These are phyloP conservation scores for Peterozyma xylosa DNA, from an alignment of 805 yeast species.

Conservation along the genomic window DNA sequence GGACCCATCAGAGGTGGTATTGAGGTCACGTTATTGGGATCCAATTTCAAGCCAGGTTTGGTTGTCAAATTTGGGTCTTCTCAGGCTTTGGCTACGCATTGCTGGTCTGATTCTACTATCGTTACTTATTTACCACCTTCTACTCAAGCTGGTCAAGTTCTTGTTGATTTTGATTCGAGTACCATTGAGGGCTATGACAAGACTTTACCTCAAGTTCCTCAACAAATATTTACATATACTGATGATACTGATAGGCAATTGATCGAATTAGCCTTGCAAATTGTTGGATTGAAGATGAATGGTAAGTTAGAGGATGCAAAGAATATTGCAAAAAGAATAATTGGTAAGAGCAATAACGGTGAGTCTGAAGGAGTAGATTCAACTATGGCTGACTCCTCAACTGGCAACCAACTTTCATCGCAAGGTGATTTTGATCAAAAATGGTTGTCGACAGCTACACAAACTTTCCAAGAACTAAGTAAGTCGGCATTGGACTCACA, in stretches of 20 bases:
- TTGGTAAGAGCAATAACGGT: constrained; percentile 49
- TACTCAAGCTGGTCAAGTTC: constrained; percentile 80
- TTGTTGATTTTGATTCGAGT: constrained; percentile 69
- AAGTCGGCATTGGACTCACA: constrained; percentile 38
- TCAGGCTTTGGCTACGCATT: constrained; percentile 76
- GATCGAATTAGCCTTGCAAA: constrained; percentile 91
- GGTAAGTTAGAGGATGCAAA: constrained; percentile 93
- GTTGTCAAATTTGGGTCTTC: constrained; percentile 82
- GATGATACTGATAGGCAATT: constrained; percentile 95
- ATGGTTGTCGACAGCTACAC: constrained; percentile 49
- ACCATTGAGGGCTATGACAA: constrained; percentile 20
- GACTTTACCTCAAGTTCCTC: constrained; percentile 16
- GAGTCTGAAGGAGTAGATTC: constrained; percentile 16
- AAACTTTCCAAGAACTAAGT: constrained; percentile 39
- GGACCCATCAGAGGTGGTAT: constrained; percentile 97
- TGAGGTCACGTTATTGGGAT: constrained; percentile 86
- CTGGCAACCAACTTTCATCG: background rate
- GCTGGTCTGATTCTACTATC: constrained; percentile 93
- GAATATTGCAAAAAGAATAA: constrained; percentile 85
- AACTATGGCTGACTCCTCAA: constrained; percentile 12
- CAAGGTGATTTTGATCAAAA: constrained; percentile 20
- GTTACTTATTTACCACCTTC: constrained; percentile 95
- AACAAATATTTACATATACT: constrained; percentile 77
- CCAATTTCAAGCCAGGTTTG: constrained; percentile 77
- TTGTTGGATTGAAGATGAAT: constrained; percentile 94